Percentiles rank a stretch among this genome's conserved stretches.
These are phyloP conservation scores for Typha latifolia DNA, from an alignment of 176 grass and related monocot species.

Conservation along the genomic window DNA sequence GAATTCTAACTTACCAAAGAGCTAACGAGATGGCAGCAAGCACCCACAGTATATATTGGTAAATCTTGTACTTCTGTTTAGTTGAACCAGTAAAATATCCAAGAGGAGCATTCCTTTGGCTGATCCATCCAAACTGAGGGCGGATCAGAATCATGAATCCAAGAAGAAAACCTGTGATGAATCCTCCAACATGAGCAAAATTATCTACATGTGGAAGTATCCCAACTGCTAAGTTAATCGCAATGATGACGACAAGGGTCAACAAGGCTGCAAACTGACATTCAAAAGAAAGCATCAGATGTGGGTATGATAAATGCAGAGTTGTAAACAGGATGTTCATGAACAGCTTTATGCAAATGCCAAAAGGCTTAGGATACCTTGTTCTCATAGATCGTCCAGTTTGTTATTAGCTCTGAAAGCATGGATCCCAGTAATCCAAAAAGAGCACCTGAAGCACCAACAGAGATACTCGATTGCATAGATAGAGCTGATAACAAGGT, in stretches of 20 bases:
- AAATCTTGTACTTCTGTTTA: background rate
- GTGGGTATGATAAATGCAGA: background rate
- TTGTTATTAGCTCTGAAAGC: background rate
- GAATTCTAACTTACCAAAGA: background rate
- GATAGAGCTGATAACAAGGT: background rate
- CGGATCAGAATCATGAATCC: background rate
- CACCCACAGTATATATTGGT: background rate
- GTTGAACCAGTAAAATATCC: background rate
- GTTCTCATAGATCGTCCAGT: constrained; percentile 1
- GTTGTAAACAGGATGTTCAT: background rate
- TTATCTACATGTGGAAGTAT: constrained; percentile 3
- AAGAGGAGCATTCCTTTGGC: background rate
- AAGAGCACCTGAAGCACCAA: background rate
- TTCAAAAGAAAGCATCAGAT: background rate
- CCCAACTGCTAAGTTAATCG: background rate
- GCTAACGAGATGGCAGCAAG: background rate
- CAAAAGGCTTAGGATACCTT: background rate
- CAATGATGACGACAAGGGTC: background rate
- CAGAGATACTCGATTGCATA: background rate
- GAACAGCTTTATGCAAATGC: background rate
- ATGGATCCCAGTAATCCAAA: background rate
- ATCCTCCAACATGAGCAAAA: constrained; percentile 1
- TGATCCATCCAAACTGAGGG: background rate
- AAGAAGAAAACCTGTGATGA: background rate
- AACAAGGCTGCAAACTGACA: background rate